Evolutionary conservation across 2,329 filamentous ascomycete species (phyloP), one percentile per base, ranked within the genome.

Genomic region (Penicillium polonicum): DNA sequence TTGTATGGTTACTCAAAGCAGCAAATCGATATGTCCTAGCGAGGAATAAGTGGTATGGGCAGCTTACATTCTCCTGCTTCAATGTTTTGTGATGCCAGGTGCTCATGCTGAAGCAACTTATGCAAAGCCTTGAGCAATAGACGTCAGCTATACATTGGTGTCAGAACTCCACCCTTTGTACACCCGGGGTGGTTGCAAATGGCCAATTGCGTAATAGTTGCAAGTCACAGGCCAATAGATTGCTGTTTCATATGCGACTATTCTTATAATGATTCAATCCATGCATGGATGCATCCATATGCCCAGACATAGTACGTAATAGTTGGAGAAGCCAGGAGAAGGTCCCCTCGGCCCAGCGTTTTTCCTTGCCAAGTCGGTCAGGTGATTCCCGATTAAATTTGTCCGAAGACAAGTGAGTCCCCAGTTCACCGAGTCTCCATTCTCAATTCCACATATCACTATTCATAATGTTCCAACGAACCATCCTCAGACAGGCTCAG

Each of bases 391-490:
- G 43, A 53, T 41, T 38, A 57, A 57, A 53, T 57, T 57, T 57
- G 42, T 57, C 55, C 55, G 49, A 57, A 17, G 13, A 42, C 46
- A 31, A 33, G 29, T 33, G 29, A 27, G 13, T 36, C 50, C 29
- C 48, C 23, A 44, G 29, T 39, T 44, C 42, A 33, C 27, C 5
- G 48, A 56, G 27, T 39, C 41, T 46, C 42, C 25, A 52, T 57
- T 52, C 42, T 38, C 55, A 57, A 57, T 57, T 56, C 43, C 55
- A 57, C 42, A 53, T 38, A 38, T 36, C 29, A 25, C 27, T 23
- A 57, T 57, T 60, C 66, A 71, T 41, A 55, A 79, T 79, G 77
- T 72, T 79, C 66, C 73, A 76, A 64, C 72, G 74, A 66, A 70
- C 73, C 54, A 59, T 79, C 52, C 61, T 79, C 58, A 74, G 75